phyloP scores from a whole-genome alignment of 2,329 filamentous ascomycete species.

The Zarea fungicola region DNA sequence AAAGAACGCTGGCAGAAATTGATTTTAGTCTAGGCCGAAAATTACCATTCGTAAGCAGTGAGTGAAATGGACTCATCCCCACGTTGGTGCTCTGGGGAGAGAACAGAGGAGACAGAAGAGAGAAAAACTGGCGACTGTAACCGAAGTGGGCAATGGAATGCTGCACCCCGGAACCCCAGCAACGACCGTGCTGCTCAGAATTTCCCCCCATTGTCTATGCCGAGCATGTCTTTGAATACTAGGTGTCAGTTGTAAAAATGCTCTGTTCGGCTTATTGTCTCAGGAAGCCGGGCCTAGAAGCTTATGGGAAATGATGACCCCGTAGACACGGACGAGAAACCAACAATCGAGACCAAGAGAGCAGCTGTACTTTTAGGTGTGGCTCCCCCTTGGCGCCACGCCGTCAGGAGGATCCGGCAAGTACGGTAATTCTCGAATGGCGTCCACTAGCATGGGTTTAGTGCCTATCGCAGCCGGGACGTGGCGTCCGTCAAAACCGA shows the following conservation, averaged over 20 bases:
- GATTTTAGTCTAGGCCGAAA: neutral
- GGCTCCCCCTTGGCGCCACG: neutral
- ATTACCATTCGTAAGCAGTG: neutral
- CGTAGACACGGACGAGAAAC: neutral
- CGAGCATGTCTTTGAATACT: neutral
- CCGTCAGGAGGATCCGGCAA: neutral
- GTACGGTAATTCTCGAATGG: neutral
- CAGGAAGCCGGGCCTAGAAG: too few relatives aligned
- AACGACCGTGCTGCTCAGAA: neutral
- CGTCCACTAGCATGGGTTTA: constrained; percentile 6
- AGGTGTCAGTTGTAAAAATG: neutral
- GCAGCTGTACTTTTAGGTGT: neutral
- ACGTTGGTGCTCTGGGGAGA: neutral
- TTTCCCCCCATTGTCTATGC: neutral
- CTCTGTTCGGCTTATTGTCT: neutral
- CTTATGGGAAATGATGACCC: too few relatives aligned
- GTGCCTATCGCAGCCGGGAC: constrained; percentile 2
- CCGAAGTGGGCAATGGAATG: neutral
- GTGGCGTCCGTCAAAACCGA: constrained; percentile 5
- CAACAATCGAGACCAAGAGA: neutral
- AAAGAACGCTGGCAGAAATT: neutral
- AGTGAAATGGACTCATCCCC: neutral
- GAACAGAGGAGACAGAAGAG: neutral
- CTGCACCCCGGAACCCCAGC: neutral
- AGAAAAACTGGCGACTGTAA: neutral